These are phyloP conservation scores for Cordyceps militaris DNA, from an alignment of 2,329 filamentous ascomycete species.

Conservation along the genomic window DNA sequence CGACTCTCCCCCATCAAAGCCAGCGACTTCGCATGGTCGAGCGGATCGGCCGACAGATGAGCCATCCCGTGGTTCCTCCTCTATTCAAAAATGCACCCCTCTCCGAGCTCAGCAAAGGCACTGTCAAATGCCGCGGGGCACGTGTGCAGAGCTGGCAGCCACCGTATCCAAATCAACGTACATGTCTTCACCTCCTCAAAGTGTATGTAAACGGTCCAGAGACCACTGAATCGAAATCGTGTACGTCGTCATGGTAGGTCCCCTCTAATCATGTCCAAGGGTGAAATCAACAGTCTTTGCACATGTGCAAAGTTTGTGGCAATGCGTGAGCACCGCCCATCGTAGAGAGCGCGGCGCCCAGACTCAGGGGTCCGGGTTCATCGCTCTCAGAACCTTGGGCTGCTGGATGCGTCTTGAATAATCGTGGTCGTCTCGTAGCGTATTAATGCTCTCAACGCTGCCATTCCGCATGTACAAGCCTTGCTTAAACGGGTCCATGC, in stretches of 20 bases:
- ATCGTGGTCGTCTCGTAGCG: constrained; percentile 57
- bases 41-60: background rate
- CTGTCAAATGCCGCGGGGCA: background rate
- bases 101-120: background rate
- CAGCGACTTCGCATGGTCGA: background rate
- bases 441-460: constrained; percentile 57
- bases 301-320: background rate
- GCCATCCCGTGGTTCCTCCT: background rate
- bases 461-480: constrained; percentile 51
- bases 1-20: no score
- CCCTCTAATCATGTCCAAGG: constrained; percentile 7
- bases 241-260: constrained; percentile 10
- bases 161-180: background rate
- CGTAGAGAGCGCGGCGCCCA: background rate
- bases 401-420: constrained; percentile 55
- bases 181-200: background rate
- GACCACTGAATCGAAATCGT: constrained; percentile 11
- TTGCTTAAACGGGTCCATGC: constrained; percentile 54
- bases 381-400: constrained; percentile 52
- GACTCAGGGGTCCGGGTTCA: constrained; percentile 48
- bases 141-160: background rate
- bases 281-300: background rate
- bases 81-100: background rate
- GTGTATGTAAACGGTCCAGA: constrained; percentile 6
- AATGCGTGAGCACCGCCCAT: background rate